Evolutionary conservation across 2,329 filamentous ascomycete genomes (phyloP).

Genomic region (Plectosphaerella cucumerina): DNA sequence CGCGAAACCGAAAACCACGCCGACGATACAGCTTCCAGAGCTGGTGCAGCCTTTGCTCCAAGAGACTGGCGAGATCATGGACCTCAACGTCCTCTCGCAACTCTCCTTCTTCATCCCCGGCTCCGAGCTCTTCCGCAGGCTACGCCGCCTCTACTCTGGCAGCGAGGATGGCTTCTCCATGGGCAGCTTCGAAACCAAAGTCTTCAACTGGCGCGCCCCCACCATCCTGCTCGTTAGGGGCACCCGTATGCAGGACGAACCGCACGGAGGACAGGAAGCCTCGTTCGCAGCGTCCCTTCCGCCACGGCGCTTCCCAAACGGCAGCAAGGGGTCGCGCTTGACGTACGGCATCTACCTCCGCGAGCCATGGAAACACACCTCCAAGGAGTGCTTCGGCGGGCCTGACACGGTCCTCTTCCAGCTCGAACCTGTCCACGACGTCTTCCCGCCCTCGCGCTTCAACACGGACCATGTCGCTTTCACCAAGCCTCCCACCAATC

Average conservation of each 20-base stretch:
- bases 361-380: constrained; percentile 65
- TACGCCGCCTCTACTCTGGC: constrained; percentile 67
- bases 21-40: not conserved
- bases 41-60: constrained; percentile 46
- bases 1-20: constrained; percentile 1
- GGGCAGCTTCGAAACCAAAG: constrained; percentile 69
- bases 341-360: constrained; percentile 65
- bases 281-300: constrained; percentile 60
- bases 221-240: constrained; percentile 69
- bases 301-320: constrained; percentile 53
- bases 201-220: constrained; percentile 74
- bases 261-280: constrained; percentile 46
- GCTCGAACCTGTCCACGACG: constrained; percentile 65
- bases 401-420: constrained; percentile 65
- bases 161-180: constrained; percentile 70
- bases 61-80: constrained; percentile 57
- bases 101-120: constrained; percentile 70
- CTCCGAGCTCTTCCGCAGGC: constrained; percentile 57
- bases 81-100: constrained; percentile 61
- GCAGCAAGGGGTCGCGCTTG: constrained; percentile 45
- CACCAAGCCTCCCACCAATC: constrained; percentile 56
- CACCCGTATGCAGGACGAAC: constrained; percentile 45
- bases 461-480: constrained; percentile 68
- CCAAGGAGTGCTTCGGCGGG: constrained; percentile 65
- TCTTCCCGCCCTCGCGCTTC: constrained; percentile 61